Evolutionary conservation across 345 rosid species (phyloP), one percentile per base, ranked within the genome.

Genomic region (Acer negundo): DNA sequence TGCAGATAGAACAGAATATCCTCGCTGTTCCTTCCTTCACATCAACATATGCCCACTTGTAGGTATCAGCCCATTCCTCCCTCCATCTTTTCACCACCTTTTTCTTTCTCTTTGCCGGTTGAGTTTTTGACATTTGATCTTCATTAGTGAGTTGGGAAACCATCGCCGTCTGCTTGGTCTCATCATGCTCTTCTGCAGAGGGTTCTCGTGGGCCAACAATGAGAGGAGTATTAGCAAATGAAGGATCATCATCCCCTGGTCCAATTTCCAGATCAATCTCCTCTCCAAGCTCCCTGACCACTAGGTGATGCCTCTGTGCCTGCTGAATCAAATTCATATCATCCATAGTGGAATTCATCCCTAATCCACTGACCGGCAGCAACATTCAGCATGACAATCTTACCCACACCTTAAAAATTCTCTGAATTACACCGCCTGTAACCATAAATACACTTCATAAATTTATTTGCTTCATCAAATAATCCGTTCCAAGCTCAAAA

Each of bases 51-150:
- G 99, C 99, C 99, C 99, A 96, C 89, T 94, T 96, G 87, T 94
- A 96, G 3, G 99, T 96, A 80, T 94, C 99, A 67, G 99, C 98
- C 99, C 99, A 96, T 85, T 96, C 99, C 88, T 96, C 99, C 87
- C 99, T 91, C 99, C 99, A 96, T 82, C 97, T 86, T 85, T 96
- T 96, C 15, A 96, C 97, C 73, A 96, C 99, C 75, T 96, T 96
- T 80, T 96, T 96, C 93, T 94, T 96, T 81, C 97, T 92, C 84
- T 96, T 96, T 1, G 77, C 78, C 2, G 97, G 88, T 38, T 85
- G 92, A 4, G 78, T 78, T 85, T 90, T 94, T 17, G 89, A 88
- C 80, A 85, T 85, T 72, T 89, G 95, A 77, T 90, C 98, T 75
- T 87, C 97, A 22, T 73, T 78, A 12, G 92, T 79, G 17, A 91